These are phyloP conservation scores for Xylaria sp. DNA, from an alignment of 2,329 filamentous ascomycete species.

Conservation along the genomic window DNA sequence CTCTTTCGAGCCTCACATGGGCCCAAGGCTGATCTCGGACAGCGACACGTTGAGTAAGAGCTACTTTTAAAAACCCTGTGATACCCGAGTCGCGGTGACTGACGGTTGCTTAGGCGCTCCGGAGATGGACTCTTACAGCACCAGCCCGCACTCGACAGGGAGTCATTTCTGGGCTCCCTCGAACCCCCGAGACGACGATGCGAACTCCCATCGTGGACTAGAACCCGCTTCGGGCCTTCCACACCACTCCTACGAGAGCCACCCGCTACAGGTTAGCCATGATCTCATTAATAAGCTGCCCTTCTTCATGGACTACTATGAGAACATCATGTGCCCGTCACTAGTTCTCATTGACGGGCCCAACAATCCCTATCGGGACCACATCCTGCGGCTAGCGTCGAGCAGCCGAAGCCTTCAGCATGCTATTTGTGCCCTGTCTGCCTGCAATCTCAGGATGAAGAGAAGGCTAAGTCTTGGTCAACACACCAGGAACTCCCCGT, in stretches of 20 bases:
- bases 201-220: slow-evolving; percentile 51
- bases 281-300: slow-evolving; percentile 80
- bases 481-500: slow-evolving; percentile 61
- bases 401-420: slow-evolving; percentile 87
- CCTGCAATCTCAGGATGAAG: slow-evolving; percentile 91
- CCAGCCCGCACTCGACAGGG: slow-evolving; percentile 59
- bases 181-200: slow-evolving; percentile 56
- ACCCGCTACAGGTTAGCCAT: slow-evolving; percentile 63
- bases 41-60: slow-evolving; percentile 67
- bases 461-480: slow-evolving; percentile 71
- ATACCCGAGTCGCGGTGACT: slow-evolving; percentile 42
- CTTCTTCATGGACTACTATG: slow-evolving; percentile 93
- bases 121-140: slow-evolving; percentile 63
- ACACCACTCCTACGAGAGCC: slow-evolving; percentile 58
- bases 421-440: slow-evolving; percentile 87
- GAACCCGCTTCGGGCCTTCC: slow-evolving; percentile 60
- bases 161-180: slow-evolving; percentile 59
- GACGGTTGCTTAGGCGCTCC: slow-evolving; percentile 57
- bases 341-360: slow-evolving; percentile 91
- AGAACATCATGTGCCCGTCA: slow-evolving; percentile 89
- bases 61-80: slow-evolving; percentile 44
- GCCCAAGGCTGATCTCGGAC: slow-evolving; percentile 63
- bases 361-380: slow-evolving; percentile 84
- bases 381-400: slow-evolving; percentile 81
- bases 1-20: slow-evolving; percentile 65